Base-by-base conservation (phyloP, 495 filamentous ascomycete genomes). In the Echria macrotheca region DNA sequence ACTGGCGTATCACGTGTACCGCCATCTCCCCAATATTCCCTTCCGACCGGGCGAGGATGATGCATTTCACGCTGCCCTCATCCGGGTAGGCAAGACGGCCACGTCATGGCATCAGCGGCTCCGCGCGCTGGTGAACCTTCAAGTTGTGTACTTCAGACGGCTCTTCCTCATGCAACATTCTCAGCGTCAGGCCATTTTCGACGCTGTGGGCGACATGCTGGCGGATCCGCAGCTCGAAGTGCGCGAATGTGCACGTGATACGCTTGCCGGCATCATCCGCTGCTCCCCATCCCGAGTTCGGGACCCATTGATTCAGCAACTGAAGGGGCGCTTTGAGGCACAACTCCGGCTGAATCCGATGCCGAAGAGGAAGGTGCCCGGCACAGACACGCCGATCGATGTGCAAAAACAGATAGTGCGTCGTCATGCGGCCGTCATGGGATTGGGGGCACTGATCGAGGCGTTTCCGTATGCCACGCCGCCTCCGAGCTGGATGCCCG, bases 381-480 rank as follows among this genome's bases (percentile, higher is more conserved):
- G 84, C 17, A 84, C 86, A 0, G 87, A 91, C 21, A 95, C 91
- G 1, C 89, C 90, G 2, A 55, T 77, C 12, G 88, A 91, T 60
- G 82, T 87, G 50, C 88, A 83, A 39, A 80, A 82, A 53, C 81
- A 91, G 56, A 78, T 95, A 18, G 77, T 96, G 36, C 71, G 77
- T 25, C 80, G 93, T 32, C 93, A 99, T 56, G 91, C 91, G 5
- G 90, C 94, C 1, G 93, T 97, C 9, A 69, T 99, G 21, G 93
- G 93, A 1, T 77, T 99, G 18, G 93, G 93, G 35, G 86, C 91
- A 6, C 71, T 97, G 26, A 82, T 97, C 28, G 87, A 94, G 63
- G 93, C 93, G n/a, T 99, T 97, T 72, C 93, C 93, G 2, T 99
- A 99, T 55, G 84, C 80, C 21, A 94, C 87, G 19, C 93, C 93